A percentile compares a stretch with the other conserved stretches of the same genome.
Evolutionary conservation across 1,139 yeast genomes (phyloP).

Genomic region (Hansenula sp.): DNA sequence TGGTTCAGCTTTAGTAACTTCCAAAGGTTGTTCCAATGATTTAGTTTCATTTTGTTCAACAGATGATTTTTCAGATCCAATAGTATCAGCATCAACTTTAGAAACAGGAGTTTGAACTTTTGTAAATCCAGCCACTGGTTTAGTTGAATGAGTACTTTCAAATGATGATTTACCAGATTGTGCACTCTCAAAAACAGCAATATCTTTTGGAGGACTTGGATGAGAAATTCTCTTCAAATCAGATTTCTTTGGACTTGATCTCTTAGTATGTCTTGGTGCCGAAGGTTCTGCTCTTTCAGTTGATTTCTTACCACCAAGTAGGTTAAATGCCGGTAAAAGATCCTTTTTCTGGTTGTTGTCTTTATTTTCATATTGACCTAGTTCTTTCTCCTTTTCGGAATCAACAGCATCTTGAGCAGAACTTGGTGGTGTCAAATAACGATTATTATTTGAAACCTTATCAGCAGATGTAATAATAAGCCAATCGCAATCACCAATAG

Average conservation of each 20-base stretch:
- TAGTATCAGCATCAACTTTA: no score
- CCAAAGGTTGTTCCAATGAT: not conserved
- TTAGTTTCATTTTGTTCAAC: no score
- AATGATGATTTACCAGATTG: not conserved
- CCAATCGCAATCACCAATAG: constrained; percentile 32
- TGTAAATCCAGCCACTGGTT: no score
- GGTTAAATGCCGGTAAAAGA: constrained; percentile 7
- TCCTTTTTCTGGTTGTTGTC: constrained; percentile 3
- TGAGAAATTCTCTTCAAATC: constrained; percentile 15
- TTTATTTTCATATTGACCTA: constrained; percentile 10
- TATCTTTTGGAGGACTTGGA: constrained; percentile 16
- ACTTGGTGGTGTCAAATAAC: constrained; percentile 22
- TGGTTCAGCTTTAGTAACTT: not conserved
- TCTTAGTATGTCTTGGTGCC: not conserved
- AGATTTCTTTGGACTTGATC: constrained; percentile 2
- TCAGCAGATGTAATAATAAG: constrained; percentile 28
- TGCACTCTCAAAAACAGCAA: constrained; percentile 8
- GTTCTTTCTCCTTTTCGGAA: constrained; percentile 10
- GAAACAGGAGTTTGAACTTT: no score
- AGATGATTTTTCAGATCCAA: no score
- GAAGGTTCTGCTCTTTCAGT: not conserved
- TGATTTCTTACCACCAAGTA: not conserved
- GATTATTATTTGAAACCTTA: constrained; percentile 22
- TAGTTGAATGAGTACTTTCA: not conserved
- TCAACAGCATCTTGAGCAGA: constrained; percentile 15